Base-by-base conservation (phyloP, 2,329 filamentous ascomycete genomes). In the Colletotrichum chlorophyti region DNA sequence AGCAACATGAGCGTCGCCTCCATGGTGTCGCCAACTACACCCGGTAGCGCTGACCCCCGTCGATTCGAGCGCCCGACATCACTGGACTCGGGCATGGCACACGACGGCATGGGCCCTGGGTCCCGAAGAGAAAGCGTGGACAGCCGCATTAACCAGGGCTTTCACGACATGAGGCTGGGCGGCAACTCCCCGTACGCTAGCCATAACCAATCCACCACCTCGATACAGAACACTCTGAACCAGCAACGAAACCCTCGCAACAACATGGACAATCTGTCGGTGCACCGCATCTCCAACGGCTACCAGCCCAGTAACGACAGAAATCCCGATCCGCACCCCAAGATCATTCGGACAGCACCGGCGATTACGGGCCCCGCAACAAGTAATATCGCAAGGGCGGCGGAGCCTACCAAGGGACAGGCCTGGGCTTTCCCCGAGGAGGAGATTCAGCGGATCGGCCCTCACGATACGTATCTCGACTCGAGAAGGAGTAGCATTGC, bases 381-480 rank as follows among this genome's bases (percentile, higher is more conserved):
- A 50, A 83, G 80, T 74, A 85, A 77, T 68, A 91, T 82, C 76
- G 89, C 84, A 68, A 87, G 79, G 65, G 91, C 91, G 34, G 87
- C 89, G 26, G 89, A 91, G 70, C 90, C 91, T 5, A 93, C 89
- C 10, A 92, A 92, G 72, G 91, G 91, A 69, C 90, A 90, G 70
- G 88, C 91, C 5, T 94, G 91, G 90, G 91, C 91, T 64, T 93
- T 93, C 65, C 90, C 91, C 1, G 90, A 91, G 68, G 86, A 89
- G 53, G 86, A 89, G 51, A 84, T 87, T 49, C 80, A 83, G 58
- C 74, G 81, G 52, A 68, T 80, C 69, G 57, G 77, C 73, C 31
- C 80, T 80, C 68, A 72, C 69, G 72, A 69, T 65, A 75, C 78
- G 43, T 84, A 84, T 32, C 75, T 83, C 40, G 84, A 87, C 53